phyloP scores from a whole-genome alignment of 768 basidiomycete species.

The Lactarius hengduanensis region DNA sequence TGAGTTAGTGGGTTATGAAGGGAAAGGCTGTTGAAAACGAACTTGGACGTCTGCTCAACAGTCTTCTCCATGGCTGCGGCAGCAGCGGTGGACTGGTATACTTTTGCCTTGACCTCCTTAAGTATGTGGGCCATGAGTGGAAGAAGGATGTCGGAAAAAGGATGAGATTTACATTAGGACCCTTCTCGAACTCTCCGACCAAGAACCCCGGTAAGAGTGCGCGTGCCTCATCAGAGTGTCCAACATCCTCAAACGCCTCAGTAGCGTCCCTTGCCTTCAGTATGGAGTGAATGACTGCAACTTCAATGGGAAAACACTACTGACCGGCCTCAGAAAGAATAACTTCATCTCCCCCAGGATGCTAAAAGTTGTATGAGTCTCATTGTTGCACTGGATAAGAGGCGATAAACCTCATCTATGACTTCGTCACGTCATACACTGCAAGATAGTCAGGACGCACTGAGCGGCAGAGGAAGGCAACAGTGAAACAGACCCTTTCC shows the following conservation, averaged over 20 bases:
- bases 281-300: slow-evolving; percentile 10
- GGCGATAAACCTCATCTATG: slow-evolving; percentile 74
- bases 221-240: slow-evolving; percentile 99
- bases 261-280: slow-evolving; percentile 89
- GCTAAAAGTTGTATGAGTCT: slow-evolving; percentile 46
- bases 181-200: slow-evolving; percentile 73
- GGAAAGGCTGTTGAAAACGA: slow-evolving; percentile 11
- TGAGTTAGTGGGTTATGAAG: background rate
- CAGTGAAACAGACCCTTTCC: slow-evolving; percentile 62
- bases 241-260: slow-evolving; percentile 98
- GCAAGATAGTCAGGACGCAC: slow-evolving; percentile 29
- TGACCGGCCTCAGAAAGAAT: slow-evolving; percentile 87
- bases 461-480: slow-evolving; percentile 9
- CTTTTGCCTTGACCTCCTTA: slow-evolving; percentile 22
- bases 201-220: slow-evolving; percentile 86
- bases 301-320: slow-evolving; percentile 31
- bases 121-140: background rate
- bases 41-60: slow-evolving; percentile 30
- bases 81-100: slow-evolving; percentile 16
- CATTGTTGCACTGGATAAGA: slow-evolving; percentile 1
- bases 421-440: slow-evolving; percentile 94
- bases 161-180: slow-evolving; percentile 38
- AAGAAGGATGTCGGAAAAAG: background rate
- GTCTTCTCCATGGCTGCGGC: slow-evolving; percentile 24
- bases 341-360: slow-evolving; percentile 98